Conservation (phyloP, 1,284 basidiomycete species). For the Rhodotorula sp. region DNA sequence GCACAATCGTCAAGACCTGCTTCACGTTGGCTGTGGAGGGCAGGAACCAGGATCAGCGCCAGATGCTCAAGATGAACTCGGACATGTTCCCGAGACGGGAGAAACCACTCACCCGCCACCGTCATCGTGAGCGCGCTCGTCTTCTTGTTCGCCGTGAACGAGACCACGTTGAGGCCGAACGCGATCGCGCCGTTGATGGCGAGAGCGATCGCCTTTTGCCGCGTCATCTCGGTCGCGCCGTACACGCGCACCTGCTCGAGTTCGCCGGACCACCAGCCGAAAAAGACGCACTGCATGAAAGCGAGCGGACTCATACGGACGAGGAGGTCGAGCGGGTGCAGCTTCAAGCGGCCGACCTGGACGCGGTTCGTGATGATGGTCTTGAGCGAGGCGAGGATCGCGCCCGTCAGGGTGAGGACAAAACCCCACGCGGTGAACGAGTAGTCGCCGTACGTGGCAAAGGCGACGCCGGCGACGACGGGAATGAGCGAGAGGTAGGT, state of each 20-base stretch:
- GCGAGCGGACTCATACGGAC: constrained; percentile 82
- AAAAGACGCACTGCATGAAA: constrained; percentile 75
- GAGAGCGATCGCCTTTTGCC: constrained; percentile 59
- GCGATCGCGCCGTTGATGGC: constrained; percentile 78
- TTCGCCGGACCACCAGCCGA: constrained; percentile 76
- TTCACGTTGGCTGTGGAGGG: constrained; percentile 71
- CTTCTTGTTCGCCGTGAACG: constrained; percentile 74
- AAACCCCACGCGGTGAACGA: constrained; percentile 68
- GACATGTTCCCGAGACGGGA: not conserved
- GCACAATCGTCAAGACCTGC: constrained; percentile 86
- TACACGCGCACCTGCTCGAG: constrained; percentile 62
- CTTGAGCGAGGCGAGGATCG: constrained; percentile 83
- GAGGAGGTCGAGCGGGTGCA: constrained; percentile 83
- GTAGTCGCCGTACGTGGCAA: constrained; percentile 59
- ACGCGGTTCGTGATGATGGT: constrained; percentile 81
- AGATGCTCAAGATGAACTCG: not conserved
- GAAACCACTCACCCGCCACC: constrained; percentile 66
- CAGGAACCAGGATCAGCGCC: not conserved
- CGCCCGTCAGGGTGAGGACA: constrained; percentile 79
- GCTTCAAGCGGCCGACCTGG: constrained; percentile 50
- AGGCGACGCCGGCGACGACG: constrained; percentile 84
- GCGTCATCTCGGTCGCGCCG: constrained; percentile 58
- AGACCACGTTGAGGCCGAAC: constrained; percentile 82
- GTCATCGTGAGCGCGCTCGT: constrained; percentile 82
- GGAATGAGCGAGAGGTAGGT: constrained; percentile 72